A percentile compares a stretch with the other conserved stretches of the same genome.
Conservation (phyloP, 75 land plant genomes). For the Sequoia sempervirens region DNA sequence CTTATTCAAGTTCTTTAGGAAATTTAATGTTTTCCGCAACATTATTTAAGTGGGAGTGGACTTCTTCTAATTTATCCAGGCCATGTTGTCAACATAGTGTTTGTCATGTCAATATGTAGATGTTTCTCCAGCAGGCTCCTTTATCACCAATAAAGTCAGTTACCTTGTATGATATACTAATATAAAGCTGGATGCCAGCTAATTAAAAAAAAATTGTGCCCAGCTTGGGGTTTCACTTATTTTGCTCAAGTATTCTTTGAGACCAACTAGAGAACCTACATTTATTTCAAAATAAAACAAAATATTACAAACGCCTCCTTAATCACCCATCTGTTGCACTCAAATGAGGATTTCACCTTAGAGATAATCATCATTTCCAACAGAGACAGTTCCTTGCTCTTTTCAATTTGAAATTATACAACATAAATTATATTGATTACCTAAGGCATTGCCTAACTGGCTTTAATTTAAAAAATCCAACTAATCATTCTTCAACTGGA, state of each 20-base stretch:
- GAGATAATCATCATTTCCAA: not conserved
- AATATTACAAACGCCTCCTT: not conserved
- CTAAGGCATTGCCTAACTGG: not conserved
- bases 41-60: too few species aligned
- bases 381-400: not conserved
- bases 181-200: not conserved
- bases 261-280: not conserved
- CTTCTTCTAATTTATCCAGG: not conserved
- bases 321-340: not conserved
- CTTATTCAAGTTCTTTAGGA: too few species aligned
- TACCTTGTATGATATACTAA: not conserved
- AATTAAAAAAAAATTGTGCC: not conserved
- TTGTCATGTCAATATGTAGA: not conserved
- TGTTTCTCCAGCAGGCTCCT: not conserved
- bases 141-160: not conserved
- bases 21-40: too few species aligned
- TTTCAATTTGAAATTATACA: not conserved
- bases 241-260: not conserved
- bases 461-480: not conserved
- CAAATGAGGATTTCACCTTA: not conserved
- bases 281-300: not conserved
- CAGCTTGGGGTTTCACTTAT: not conserved
- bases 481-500: slow-evolving; percentile 52
- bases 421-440: not conserved
- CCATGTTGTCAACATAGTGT: not conserved